Conservation (phyloP, 768 basidiomycete genomes). For the Nidularia pulvinata region DNA sequence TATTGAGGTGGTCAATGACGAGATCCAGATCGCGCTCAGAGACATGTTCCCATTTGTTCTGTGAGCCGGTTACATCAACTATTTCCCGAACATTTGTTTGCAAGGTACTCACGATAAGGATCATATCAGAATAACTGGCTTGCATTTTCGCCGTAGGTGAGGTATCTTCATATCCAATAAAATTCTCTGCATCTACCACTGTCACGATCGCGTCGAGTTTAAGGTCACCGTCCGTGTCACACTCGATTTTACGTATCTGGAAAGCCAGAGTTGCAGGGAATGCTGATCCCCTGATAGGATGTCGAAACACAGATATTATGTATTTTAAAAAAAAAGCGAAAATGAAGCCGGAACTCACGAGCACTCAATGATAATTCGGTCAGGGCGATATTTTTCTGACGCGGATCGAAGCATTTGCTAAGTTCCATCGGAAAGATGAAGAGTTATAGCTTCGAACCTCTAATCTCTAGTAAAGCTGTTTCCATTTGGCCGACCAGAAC, state of each 20-base stretch:
- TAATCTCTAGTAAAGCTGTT: constrained; percentile 85
- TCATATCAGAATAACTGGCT: constrained; percentile 93
- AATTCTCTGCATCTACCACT: constrained; percentile 91
- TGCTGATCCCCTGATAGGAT: constrained; percentile 72
- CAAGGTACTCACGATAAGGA: constrained; percentile 73
- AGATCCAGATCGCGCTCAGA: constrained; percentile 78
- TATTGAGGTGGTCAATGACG: constrained; percentile 85
- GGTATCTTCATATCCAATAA: constrained; percentile 89
- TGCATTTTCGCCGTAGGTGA: constrained; percentile 93
- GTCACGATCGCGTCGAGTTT: constrained; percentile 91
- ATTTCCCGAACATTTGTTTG: too few species aligned
- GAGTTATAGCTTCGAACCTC: constrained; percentile 42
- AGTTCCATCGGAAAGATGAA: background rate
- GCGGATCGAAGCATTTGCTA: background rate
- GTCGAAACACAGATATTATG: background rate
- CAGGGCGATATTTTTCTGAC: constrained; percentile 79
- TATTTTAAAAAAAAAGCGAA: too few species aligned
- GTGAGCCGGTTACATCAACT: background rate
- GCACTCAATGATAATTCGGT: constrained; percentile 94
- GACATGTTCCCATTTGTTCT: constrained; percentile 93
- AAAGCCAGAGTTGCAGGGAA: constrained; percentile 96
- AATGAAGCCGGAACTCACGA: constrained; percentile 54
- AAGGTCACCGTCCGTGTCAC: constrained; percentile 70
- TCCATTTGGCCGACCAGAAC: constrained; percentile 96
- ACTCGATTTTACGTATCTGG: constrained; percentile 89